Evolutionary conservation across 495 filamentous ascomycete genomes (phyloP), one percentile per base, ranked within the genome.

Genomic region (Daldinia concentrica): DNA sequence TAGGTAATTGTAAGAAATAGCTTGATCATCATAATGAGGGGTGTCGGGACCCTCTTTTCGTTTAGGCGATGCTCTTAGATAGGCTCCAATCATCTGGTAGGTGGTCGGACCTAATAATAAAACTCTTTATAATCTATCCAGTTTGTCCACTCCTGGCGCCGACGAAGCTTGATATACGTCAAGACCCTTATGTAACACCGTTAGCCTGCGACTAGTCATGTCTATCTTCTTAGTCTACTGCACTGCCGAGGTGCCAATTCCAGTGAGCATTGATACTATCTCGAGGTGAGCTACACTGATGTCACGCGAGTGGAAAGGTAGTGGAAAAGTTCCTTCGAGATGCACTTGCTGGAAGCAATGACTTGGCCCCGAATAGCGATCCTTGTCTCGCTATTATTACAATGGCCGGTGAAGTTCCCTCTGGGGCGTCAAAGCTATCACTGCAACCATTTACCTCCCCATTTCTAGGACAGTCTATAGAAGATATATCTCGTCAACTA

Each of bases 161-260:
- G 36, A 39, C 36, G 15, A n/a, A 39, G 36, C 36, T 14, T n/a
- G 36, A 39, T 39, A 39, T n/a, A 39, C 36, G 36, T n/a, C 12
- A 39, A 39, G 36, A 39, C n/a, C 11, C 36, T n/a, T 39, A 39
- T 14, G 36, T n/a, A n/a, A 39, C 36, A 39, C 11, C 11, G 8
- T 32, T 32, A 32, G 8, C 15, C 37, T 41, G 15, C 4, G 37
- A 36, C n/a, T 29, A 37, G n/a, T 17, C 32, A 70, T 70, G 62
- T 17, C 34, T 51, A n/a, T 48, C 12, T 61, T 65, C 37, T 62
- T 50, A 50, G 68, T 66, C 1, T 71, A 56, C 26, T 71, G 68
- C 30, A 71, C 43, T 27, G 62, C 62, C 6, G 15, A 61, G n/a
- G 7, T 71, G 19, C 50, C 62, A 15, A 19, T 57, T 27, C 6